These are phyloP conservation scores for Guadua angustifolia DNA, from an alignment of 176 grass and related monocot species.

Conservation along the genomic window DNA sequence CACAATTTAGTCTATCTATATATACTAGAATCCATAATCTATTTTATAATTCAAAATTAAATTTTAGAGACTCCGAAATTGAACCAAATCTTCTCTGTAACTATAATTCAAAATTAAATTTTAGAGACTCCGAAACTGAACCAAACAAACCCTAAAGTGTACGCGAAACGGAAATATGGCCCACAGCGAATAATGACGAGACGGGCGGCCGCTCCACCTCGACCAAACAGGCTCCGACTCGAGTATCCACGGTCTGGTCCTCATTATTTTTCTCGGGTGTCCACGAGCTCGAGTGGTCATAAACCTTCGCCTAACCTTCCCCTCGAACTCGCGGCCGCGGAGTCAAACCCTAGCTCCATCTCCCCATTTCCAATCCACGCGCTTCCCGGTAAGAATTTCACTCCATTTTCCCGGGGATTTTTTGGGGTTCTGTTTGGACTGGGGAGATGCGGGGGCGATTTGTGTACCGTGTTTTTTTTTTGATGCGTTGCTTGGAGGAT, in stretches of 20 bases:
- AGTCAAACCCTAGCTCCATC: constrained; percentile 48
- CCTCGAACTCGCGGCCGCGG: not conserved
- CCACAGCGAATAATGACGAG: not conserved
- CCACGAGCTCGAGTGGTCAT: constrained; percentile 29
- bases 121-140: too few relatives aligned
- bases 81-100: too few relatives aligned
- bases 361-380: not conserved
- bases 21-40: too few relatives aligned
- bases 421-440: not conserved
- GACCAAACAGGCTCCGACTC: not conserved
- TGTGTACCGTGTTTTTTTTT: not conserved
- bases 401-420: not conserved
- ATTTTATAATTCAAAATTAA: too few relatives aligned
- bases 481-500: not conserved
- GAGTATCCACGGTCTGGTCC: not conserved
- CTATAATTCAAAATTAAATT: too few relatives aligned
- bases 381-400: constrained; percentile 2
- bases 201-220: too few relatives aligned
- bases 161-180: too few relatives aligned
- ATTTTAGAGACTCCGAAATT: too few relatives aligned
- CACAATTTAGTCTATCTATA: too few relatives aligned
- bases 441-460: not conserved
- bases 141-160: too few relatives aligned
- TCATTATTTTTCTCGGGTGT: not conserved
- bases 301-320: constrained; percentile 23